Evolutionary conservation across 2,329 filamentous ascomycete genomes (phyloP).

Genomic region (Zymoseptoria passerinii): DNA sequence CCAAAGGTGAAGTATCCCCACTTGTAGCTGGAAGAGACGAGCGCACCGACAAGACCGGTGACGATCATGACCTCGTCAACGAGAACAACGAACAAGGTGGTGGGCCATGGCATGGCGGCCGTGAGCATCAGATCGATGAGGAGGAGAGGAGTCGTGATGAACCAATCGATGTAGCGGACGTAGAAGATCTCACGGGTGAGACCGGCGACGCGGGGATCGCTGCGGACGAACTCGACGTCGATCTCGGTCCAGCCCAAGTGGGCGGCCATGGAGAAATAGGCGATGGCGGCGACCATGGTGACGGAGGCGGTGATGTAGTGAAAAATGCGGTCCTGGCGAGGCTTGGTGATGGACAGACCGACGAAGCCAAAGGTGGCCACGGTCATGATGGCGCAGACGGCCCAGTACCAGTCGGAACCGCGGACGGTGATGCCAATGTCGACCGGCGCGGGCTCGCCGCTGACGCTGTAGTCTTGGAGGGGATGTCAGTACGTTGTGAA

Average conservation of each 20-base stretch:
- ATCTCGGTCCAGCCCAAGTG: constrained; percentile 57
- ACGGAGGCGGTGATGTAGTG: constrained; percentile 56
- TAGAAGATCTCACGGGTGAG: constrained; percentile 57
- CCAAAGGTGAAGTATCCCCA: constrained; percentile 59
- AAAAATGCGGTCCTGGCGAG: constrained; percentile 50
- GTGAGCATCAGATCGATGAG: constrained; percentile 56
- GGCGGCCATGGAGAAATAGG: constrained; percentile 61
- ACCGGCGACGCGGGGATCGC: constrained; percentile 39
- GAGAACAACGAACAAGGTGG: constrained; percentile 53
- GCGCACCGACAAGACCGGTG: constrained; percentile 57
- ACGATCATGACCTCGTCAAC: constrained; percentile 60
- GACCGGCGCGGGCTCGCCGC: constrained; percentile 33
- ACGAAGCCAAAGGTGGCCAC: constrained; percentile 47
- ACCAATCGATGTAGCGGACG: constrained; percentile 58
- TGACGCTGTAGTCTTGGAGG: constrained; percentile 35
- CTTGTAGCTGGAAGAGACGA: constrained; percentile 56
- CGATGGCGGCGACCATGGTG: constrained; percentile 51
- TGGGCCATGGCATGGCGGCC: constrained; percentile 56
- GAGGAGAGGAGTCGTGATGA: constrained; percentile 56
- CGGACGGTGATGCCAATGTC: constrained; percentile 51
- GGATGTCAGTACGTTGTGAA: background rate
- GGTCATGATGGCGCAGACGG: constrained; percentile 53
- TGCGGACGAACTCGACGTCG: constrained; percentile 49
- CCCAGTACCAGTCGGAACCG: constrained; percentile 57
- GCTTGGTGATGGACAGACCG: constrained; percentile 45